phyloP scores from a whole-genome alignment of 805 yeast genomes.

The Blastobotrys americana region DNA sequence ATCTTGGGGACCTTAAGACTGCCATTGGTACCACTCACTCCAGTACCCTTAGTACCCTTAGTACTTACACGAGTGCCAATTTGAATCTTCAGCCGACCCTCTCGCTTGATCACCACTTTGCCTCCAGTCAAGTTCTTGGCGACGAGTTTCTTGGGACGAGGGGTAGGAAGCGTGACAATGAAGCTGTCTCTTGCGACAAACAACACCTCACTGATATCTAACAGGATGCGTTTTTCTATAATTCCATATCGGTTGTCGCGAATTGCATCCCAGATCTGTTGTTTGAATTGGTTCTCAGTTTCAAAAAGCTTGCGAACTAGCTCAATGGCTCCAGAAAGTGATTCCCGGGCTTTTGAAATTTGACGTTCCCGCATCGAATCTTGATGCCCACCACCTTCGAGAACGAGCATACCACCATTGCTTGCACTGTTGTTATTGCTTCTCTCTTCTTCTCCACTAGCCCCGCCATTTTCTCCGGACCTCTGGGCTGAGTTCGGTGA shows the following conservation, averaged over 20 bases:
- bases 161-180: slow-evolving; percentile 56
- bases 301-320: slow-evolving; percentile 52
- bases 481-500: no score
- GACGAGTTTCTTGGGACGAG: slow-evolving; percentile 59
- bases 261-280: slow-evolving; percentile 60
- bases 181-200: slow-evolving; percentile 55
- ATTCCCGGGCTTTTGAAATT: slow-evolving; percentile 42
- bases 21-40: not conserved
- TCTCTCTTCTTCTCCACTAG: not conserved
- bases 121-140: slow-evolving; percentile 51
- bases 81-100: slow-evolving; percentile 5
- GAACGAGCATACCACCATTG: slow-evolving; percentile 45
- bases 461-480: not conserved
- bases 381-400: slow-evolving; percentile 36
- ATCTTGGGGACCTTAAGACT: not conserved
- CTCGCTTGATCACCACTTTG: slow-evolving; percentile 44
- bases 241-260: slow-evolving; percentile 52
- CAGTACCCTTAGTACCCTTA: no score
- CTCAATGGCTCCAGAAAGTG: slow-evolving; percentile 59
- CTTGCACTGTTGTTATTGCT: slow-evolving; percentile 23
- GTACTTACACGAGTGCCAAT: slow-evolving; percentile 1
- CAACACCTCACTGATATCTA: slow-evolving; percentile 58
- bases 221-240: slow-evolving; percentile 52
- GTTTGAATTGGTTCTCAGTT: slow-evolving; percentile 46
- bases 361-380: slow-evolving; percentile 11